Base-by-base conservation (phyloP, 2,329 filamentous ascomycete genomes). In the Ascochyta pisi region DNA sequence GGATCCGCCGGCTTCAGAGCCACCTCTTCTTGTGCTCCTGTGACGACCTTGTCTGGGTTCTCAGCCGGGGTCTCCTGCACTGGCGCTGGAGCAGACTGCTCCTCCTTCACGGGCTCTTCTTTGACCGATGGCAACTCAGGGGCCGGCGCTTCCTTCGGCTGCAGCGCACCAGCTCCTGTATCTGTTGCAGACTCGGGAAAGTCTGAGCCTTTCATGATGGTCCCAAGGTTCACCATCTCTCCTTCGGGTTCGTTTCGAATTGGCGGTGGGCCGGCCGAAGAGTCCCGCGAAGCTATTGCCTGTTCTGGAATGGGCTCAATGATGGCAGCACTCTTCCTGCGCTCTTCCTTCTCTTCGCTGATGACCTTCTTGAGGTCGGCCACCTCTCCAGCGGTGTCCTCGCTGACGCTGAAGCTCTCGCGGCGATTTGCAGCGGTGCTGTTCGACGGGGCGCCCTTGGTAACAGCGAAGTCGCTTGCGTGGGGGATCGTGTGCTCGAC, bases 31-130 rank as follows among this genome's bases (percentile, higher is more conserved):
- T 80, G 74, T 2, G 66, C 79, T 31, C 69, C 76, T 19, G 77
- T 77, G 9, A 70, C 71, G 51, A 65, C 66, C 67, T 81, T 81
- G 65, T 82, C 79, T 23, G 77, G 77, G 41, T 79, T 79, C 12
- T 70, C 73, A n/a, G 67, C 68, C 22, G 72, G 65, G 1, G 46
- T 49, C 29, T 65, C 61, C 31, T 44, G 41, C n/a, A 37, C 55
- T 27, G 46, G 42, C 24, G 50, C 31, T 29, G 39, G 42, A 12
- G 45, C 24, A 19, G 45, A 31, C 29, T 54, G 19, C 13, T 44
- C 13, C 26, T 51, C 54, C 42, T 52, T 48, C 8, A 34, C 43
- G 6, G 48, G 38, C 42, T 48, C 47, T 33, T 56, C 53, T 33
- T 54, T 29, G 35, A 57, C 57, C 8, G 53, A 47, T 9, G 47